Evolutionary conservation across 2,329 filamentous ascomycete species (phyloP), one percentile per base, ranked within the genome.

Genomic region (Fusarium oligoseptatum): DNA sequence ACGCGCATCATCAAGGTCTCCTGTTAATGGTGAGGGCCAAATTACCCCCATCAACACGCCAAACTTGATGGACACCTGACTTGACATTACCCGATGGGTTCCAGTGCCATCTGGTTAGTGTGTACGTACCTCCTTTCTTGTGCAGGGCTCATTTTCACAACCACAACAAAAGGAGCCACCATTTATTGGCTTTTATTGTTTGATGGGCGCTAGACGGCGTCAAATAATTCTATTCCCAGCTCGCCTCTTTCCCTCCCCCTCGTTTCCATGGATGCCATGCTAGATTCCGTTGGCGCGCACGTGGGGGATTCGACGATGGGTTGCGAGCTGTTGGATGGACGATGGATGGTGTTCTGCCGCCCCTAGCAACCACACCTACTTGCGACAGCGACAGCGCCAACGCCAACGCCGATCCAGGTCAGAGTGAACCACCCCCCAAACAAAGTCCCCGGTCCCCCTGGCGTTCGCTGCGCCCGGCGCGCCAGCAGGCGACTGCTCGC

Each of bases 21-120:
- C 4, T 20, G 27, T 66, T 79, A 79, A 69, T 52, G 48, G 17
- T 15, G 57, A 60, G 39, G 41, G 66, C 41, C 61, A 68, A 67
- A 71, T 67, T 71, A 60, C 61, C 70, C 72, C 77, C 76, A 76
- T 76, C 68, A 66, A 66, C 68, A 56, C 57, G 68, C 52, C 64
- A 64, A 65, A 43, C 37, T 64, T 70, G 29, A 29, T 39, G 43
- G 57, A 45, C 74, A 76, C 74, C 72, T 76, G 72, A 75, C 72
- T 67, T 73, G 64, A 66, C 62, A 76, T 76, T 69, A 72, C 71
- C 73, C 68, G 70, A 68, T 60, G 58, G 65, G 70, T 60, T 62
- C 50, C 67, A 68, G 55, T 70, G 66, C 66, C 66, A 68, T 57
- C 64, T 29, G 50, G 41, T 52, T 55, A 64, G 62, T 43, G 39